These are phyloP conservation scores for Dendrobium nobile DNA, from an alignment of 106 monocot species.

Conservation along the genomic window DNA sequence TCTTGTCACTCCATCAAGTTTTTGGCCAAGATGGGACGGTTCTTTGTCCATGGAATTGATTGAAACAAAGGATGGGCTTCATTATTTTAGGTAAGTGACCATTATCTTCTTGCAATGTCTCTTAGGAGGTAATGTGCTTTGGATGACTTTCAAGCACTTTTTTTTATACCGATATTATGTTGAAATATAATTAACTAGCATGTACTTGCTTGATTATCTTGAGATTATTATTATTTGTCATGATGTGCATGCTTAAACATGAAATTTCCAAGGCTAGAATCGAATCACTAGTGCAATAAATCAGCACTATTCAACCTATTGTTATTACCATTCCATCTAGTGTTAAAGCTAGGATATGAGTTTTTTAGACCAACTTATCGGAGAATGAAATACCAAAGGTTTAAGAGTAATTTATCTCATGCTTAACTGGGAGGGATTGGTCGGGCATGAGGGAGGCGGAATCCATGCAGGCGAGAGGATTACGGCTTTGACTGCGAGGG, in stretches of 20 bases:
- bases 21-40: slow-evolving; percentile 90
- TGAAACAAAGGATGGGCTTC: slow-evolving; percentile 61
- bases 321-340: background rate
- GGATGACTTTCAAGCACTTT: background rate
- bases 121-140: background rate
- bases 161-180: background rate
- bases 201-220: background rate
- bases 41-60: slow-evolving; percentile 88
- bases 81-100: slow-evolving; percentile 73
- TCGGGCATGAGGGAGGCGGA: too few species aligned
- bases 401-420: background rate
- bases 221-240: background rate
- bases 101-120: background rate
- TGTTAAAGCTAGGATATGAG: background rate
- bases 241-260: background rate
- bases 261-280: slow-evolving; percentile 1
- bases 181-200: background rate
- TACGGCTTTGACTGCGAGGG: too few species aligned
- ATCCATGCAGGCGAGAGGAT: too few species aligned
- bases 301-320: background rate
- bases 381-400: background rate
- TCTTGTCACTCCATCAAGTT: slow-evolving; percentile 63
- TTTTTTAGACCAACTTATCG: background rate
- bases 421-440: too few species aligned
- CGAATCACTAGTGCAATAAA: background rate